Evolutionary conservation across 495 filamentous ascomycete species (phyloP).

Genomic region (Neurospora tetraspora): DNA sequence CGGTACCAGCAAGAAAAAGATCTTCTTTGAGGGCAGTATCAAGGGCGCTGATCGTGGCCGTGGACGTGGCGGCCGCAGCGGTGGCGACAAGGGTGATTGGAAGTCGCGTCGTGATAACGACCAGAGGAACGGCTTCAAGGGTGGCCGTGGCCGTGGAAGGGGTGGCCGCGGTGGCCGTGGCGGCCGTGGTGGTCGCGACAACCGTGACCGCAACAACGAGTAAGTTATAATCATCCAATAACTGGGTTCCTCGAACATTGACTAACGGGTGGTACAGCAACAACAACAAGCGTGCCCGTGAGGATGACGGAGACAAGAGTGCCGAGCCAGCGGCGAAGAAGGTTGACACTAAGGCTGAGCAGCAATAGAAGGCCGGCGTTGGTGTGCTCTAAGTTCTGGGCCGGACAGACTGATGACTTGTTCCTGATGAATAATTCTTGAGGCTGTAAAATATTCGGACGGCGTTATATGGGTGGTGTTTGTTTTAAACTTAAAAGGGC

Average conservation of each 20-base stretch:
- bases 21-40: conserved; percentile 29
- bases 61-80: conserved; percentile 21
- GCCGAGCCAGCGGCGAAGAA: conserved; percentile 27
- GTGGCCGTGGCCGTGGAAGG: conserved; percentile 30
- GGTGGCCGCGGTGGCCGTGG: conserved; percentile 33
- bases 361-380: background rate
- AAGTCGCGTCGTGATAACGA: conserved; percentile 57
- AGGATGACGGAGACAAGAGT: conserved; percentile 23
- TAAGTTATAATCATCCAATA: conserved; percentile 5
- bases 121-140: conserved; percentile 50
- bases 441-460: background rate
- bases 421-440: background rate
- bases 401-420: background rate
- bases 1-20: conserved; percentile 15
- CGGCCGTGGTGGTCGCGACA: conserved; percentile 26
- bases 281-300: conserved; percentile 34
- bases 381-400: background rate
- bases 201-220: conserved; percentile 23
- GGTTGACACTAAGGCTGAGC: background rate
- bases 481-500: background rate
- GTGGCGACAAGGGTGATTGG: conserved; percentile 43
- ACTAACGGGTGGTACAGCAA: conserved; percentile 21
- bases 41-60: conserved; percentile 15
- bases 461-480: background rate
- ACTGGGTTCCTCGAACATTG: background rate